Evolutionary conservation across 2,329 filamentous ascomycete genomes (phyloP), one percentile per base, ranked within the genome.

Genomic region (Colletotrichum sp.): DNA sequence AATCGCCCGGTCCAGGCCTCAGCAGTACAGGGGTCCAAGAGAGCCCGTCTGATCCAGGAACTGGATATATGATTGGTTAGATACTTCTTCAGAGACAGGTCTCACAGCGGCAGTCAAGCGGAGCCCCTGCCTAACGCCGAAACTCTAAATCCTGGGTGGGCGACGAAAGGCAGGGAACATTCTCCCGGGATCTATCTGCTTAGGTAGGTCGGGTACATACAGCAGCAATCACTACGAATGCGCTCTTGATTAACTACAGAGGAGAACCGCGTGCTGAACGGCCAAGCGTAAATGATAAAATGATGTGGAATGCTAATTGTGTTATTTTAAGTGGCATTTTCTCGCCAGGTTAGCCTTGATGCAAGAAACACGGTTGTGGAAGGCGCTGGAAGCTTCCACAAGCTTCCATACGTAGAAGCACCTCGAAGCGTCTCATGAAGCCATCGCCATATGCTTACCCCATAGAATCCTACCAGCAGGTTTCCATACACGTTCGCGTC

Each of bases 361-460:
- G 29, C 12, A 11, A 32, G 27, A 12, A 30, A 2, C 27, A 29
- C 15, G 7, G 49, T 34, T 67, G 75, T 81, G 69, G 82, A 84
- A 84, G 69, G n/a, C 83, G 81, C 80, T 71, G 66, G 79, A 67
- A 69, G 44, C 49, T 82, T 84, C 83, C 66, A 78, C 59, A 44
- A 70, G 61, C 69, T 77, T 79, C 82, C 49, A 49, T 8, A n/a
- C 59, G 44, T 77, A 69, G 79, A 74, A 79, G 71, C 36, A 79
- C 69, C 79, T 55, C 39, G 76, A 72, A 72, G 25, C 61, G 29
- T 68, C 44, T 22, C 44, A 15, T 70, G 72, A 75, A 71, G 73
- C 68, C 75, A 70, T 72, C 66, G 22, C 59, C 52, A 64, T 30
- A 27, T 66, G 59, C 69, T 52, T 75, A 65, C 67, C 22, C 52